Percentiles rank a stretch among this genome's conserved stretches.
Evolutionary conservation across 1,284 basidiomycete species (phyloP).

Genomic region (Sutorius eximius): DNA sequence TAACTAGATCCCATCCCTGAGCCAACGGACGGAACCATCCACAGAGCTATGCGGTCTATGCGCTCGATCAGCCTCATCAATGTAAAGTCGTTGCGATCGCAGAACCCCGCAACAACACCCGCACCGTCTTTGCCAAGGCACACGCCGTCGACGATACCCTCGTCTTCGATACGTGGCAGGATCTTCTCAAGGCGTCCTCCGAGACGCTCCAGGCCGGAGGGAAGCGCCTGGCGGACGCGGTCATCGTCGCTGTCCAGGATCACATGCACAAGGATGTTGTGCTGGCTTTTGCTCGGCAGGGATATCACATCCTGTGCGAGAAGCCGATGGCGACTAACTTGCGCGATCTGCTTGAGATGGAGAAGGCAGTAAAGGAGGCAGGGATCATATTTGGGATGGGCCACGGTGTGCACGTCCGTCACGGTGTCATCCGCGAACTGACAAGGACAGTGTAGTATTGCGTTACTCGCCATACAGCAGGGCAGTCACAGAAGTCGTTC

Average conservation of each 20-base stretch:
- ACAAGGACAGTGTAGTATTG: constrained; percentile 56
- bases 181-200: constrained; percentile 65
- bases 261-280: constrained; percentile 74
- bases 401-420: constrained; percentile 54
- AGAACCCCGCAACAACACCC: constrained; percentile 73
- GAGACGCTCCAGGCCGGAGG: constrained; percentile 61
- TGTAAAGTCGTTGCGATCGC: constrained; percentile 82
- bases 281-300: constrained; percentile 71
- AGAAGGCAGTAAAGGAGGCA: constrained; percentile 64
- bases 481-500: constrained; percentile 68
- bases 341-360: constrained; percentile 74
- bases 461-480: constrained; percentile 82
- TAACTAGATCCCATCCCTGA: neutral
- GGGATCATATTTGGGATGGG: constrained; percentile 82
- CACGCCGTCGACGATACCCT: constrained; percentile 64
- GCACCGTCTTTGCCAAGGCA: constrained; percentile 51
- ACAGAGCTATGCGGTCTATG: constrained; percentile 71
- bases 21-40: neutral
- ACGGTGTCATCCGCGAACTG: neutral
- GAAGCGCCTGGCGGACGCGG: constrained; percentile 74
- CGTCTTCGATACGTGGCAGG: constrained; percentile 72
- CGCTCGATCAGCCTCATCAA: constrained; percentile 54
- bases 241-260: constrained; percentile 78
- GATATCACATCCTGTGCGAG: constrained; percentile 87
- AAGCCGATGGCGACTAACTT: constrained; percentile 85